Evolutionary conservation across 2,329 filamentous ascomycete genomes (phyloP).

Genomic region (Lachnellula arida): DNA sequence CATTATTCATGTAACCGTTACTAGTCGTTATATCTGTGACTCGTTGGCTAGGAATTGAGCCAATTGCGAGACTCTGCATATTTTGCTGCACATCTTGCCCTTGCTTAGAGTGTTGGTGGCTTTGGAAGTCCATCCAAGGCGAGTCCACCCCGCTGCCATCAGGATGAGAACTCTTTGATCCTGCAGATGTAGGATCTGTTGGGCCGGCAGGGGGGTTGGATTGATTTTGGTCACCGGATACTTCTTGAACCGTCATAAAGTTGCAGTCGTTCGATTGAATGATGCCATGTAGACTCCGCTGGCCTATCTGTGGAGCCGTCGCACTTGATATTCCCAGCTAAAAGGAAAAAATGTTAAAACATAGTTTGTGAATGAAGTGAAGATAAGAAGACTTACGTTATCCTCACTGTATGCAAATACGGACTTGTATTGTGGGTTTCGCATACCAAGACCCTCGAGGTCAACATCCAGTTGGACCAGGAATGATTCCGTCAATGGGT

Average conservation of each 20-base stretch:
- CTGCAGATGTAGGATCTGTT: constrained; percentile 10
- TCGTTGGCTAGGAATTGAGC: constrained; percentile 5
- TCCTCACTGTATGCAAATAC: constrained; percentile 41
- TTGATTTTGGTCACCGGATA: constrained; percentile 9
- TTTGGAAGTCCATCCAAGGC: background rate
- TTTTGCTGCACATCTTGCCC: constrained; percentile 19
- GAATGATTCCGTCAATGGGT: constrained; percentile 91
- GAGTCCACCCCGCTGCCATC: background rate
- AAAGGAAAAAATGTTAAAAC: constrained; percentile 10
- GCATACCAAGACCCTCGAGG: constrained; percentile 66
- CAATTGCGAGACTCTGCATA: constrained; percentile 19
- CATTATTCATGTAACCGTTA: constrained; percentile 39
- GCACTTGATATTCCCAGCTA: constrained; percentile 25
- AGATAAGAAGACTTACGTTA: constrained; percentile 24
- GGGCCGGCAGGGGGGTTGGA: constrained; percentile 1
- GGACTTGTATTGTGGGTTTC: constrained; percentile 54
- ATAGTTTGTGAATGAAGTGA: background rate
- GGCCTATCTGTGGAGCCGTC: constrained; percentile 13
- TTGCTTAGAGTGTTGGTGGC: background rate
- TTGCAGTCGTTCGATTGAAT: constrained; percentile 14
- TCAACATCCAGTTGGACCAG: constrained; percentile 91
- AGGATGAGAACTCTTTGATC: background rate
- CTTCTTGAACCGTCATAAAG: constrained; percentile 12
- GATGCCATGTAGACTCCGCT: background rate
- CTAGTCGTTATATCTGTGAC: constrained; percentile 19